phyloP scores from a whole-genome alignment of 176 grass and related monocot genomes.

The Panicum miliaceum region DNA sequence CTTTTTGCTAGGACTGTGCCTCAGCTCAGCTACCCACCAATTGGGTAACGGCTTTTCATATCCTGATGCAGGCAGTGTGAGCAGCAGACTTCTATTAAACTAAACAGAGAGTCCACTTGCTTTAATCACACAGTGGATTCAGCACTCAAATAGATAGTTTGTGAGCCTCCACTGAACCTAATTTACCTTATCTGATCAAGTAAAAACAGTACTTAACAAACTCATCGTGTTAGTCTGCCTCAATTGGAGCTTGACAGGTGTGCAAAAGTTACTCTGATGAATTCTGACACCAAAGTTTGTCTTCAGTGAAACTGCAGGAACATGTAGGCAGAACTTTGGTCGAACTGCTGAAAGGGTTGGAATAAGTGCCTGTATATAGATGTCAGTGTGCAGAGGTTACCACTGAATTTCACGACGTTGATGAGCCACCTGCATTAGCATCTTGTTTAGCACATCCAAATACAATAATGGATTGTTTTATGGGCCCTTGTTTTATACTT shows the following conservation, averaged over 20 bases:
- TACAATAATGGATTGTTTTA: not conserved
- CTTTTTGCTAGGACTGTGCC: conserved; percentile 33
- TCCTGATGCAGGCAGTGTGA: conserved; percentile 10
- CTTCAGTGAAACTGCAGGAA: not conserved
- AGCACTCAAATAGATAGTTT: conserved; percentile 42
- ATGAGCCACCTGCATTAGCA: conserved; percentile 28
- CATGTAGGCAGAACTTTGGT: not conserved
- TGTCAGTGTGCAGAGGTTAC: conserved; percentile 27
- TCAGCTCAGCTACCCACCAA: conserved; percentile 27
- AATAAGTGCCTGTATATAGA: not conserved
- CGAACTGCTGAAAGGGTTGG: not conserved
- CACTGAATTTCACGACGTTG: conserved; percentile 32
- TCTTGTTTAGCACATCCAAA: not conserved
- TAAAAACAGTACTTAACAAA: conserved; percentile 33
- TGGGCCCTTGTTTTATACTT: no score
- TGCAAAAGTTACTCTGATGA: not conserved
- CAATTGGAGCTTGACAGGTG: conserved; percentile 25
- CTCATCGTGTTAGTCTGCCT: not conserved
- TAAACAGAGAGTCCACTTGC: conserved; percentile 10
- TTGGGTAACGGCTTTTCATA: conserved; percentile 9
- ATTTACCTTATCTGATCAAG: conserved; percentile 33
- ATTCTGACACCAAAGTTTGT: not conserved
- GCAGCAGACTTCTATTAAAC: conserved; percentile 19
- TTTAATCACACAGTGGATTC: conserved; percentile 36
- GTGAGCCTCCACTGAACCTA: conserved; percentile 40